A percentile compares a stretch with the other conserved stretches of the same genome.
phyloP scores from a whole-genome alignment of 83 land plant species.

The Diphasiastrum complanatum region DNA sequence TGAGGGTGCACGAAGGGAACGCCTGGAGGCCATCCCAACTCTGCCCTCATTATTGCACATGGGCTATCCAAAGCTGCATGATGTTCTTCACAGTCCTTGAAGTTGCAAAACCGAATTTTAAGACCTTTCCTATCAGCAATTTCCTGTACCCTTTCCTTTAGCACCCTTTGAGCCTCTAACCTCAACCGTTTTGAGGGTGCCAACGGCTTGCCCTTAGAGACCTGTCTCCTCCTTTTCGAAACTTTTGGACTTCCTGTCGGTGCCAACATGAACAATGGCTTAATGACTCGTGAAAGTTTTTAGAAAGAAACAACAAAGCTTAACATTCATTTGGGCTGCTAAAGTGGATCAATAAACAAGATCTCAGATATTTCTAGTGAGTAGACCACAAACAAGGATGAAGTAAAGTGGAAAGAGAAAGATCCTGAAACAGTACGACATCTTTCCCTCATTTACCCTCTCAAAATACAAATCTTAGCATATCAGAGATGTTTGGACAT shows the following conservation, averaged over 20 bases:
- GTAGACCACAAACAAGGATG: no score
- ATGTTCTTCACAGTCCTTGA: slow-evolving; percentile 78
- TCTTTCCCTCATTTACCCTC: no score
- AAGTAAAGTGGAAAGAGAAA: no score
- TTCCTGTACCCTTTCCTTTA: slow-evolving; percentile 90
- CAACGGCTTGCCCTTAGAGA: slow-evolving; percentile 65
- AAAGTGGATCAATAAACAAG: no score
- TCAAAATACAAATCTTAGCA: no score
- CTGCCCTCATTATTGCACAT: slow-evolving; percentile 56
- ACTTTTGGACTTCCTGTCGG: slow-evolving; percentile 58
- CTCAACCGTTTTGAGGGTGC: slow-evolving; percentile 92
- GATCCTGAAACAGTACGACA: no score
- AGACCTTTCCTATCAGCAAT: slow-evolving; percentile 92
- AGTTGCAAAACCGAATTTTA: slow-evolving; percentile 76
- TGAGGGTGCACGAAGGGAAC: slow-evolving; percentile 97
- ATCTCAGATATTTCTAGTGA: no score
- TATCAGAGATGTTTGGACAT: no score
- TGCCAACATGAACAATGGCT: slow-evolving; percentile 19
- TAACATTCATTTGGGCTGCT: no score
- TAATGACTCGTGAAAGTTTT: slow-evolving; percentile 24
- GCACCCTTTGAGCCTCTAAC: slow-evolving; percentile 86
- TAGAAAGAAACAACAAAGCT: slow-evolving; percentile 9
- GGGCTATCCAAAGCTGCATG: slow-evolving; percentile 64
- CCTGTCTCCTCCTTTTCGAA: slow-evolving; percentile 53
- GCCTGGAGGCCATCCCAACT: slow-evolving; percentile 91